Conservation (phyloP, 2,329 filamentous ascomycete species). For the Fusarium sp. region DNA sequence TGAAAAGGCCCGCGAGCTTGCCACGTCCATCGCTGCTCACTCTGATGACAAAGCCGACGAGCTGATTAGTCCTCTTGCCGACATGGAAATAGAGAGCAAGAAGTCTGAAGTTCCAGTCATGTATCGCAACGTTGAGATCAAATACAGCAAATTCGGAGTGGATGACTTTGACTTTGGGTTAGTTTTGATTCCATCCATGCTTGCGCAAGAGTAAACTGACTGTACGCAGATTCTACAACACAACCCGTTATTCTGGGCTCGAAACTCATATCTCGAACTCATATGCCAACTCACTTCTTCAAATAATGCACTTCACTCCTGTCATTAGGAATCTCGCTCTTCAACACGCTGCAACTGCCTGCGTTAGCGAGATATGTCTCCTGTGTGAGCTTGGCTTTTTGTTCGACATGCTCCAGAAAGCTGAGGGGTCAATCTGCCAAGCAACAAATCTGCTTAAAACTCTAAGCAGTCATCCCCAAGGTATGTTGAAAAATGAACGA, state of each 20-base stretch:
- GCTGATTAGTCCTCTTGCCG: constrained; percentile 71
- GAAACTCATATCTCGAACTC: constrained; percentile 98
- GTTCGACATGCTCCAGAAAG: constrained; percentile 98
- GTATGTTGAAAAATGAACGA: constrained; percentile 51
- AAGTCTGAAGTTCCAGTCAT: constrained; percentile 86
- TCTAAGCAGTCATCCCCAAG: constrained; percentile 83
- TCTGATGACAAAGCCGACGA: constrained; percentile 64
- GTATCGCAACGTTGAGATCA: constrained; percentile 96
- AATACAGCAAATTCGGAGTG: constrained; percentile 99
- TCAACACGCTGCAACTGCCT: constrained; percentile 87
- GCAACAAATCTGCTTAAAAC: constrained; percentile 94
- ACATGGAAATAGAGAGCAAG: constrained; percentile 76
- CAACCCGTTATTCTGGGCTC: constrained; percentile 87
- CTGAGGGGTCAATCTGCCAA: constrained; percentile 91
- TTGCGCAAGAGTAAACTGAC: constrained; percentile 28
- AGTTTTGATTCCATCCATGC: constrained; percentile 47
- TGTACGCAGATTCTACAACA: constrained; percentile 83
- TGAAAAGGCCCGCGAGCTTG: constrained; percentile 82
- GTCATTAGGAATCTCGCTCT: constrained; percentile 87
- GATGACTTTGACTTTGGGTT: constrained; percentile 98
- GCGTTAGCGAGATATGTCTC: constrained; percentile 83
- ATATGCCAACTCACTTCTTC: constrained; percentile 91
- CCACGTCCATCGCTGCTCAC: constrained; percentile 56
- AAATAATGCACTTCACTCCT: constrained; percentile 91
- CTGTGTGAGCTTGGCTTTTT: constrained; percentile 95